These are phyloP conservation scores for Arxiozyma slooffiae DNA, from an alignment of 1,139 yeast genomes.

Conservation along the genomic window DNA sequence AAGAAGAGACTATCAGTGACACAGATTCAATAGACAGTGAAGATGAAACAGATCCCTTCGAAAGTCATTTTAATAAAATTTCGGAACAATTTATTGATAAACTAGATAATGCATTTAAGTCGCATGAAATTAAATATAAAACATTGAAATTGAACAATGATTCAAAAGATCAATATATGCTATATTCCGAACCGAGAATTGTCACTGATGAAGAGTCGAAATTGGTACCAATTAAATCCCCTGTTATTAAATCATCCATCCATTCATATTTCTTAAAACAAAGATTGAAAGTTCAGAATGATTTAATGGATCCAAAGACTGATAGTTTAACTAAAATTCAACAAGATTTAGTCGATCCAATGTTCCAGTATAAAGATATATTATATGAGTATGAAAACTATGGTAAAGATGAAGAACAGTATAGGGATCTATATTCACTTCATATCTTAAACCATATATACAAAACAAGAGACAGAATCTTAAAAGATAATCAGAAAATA, in stretches of 20 bases:
- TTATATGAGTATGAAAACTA: slow-evolving; percentile 48
- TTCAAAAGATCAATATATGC: slow-evolving; percentile 14
- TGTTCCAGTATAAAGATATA: slow-evolving; percentile 67
- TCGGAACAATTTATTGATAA: slow-evolving; percentile 38
- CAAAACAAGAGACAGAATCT: slow-evolving; percentile 73
- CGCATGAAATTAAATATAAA: slow-evolving; percentile 14
- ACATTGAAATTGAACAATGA: slow-evolving; percentile 13
- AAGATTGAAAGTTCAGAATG: slow-evolving; percentile 25
- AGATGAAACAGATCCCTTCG: slow-evolving; percentile 53
- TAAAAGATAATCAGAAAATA: slow-evolving; percentile 63
- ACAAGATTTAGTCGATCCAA: slow-evolving; percentile 43
- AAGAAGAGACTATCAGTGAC: slow-evolving; percentile 26
- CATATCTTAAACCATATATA: slow-evolving; percentile 76
- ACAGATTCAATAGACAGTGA: slow-evolving; percentile 31
- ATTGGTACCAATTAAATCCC: slow-evolving; percentile 8
- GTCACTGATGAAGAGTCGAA: slow-evolving; percentile 4
- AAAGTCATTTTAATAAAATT: slow-evolving; percentile 57
- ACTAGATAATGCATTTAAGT: slow-evolving; percentile 19
- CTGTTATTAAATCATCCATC: slow-evolving; percentile 19
- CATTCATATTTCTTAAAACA: slow-evolving; percentile 31
- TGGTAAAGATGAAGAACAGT: slow-evolving; percentile 35
- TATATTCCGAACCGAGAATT: slow-evolving; percentile 22
- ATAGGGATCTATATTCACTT: slow-evolving; percentile 55
- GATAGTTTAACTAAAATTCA: slow-evolving; percentile 34
- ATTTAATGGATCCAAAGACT: slow-evolving; percentile 13